Evolutionary conservation across 495 filamentous ascomycete genomes (phyloP).

Genomic region (Aspergillus conjunctus): DNA sequence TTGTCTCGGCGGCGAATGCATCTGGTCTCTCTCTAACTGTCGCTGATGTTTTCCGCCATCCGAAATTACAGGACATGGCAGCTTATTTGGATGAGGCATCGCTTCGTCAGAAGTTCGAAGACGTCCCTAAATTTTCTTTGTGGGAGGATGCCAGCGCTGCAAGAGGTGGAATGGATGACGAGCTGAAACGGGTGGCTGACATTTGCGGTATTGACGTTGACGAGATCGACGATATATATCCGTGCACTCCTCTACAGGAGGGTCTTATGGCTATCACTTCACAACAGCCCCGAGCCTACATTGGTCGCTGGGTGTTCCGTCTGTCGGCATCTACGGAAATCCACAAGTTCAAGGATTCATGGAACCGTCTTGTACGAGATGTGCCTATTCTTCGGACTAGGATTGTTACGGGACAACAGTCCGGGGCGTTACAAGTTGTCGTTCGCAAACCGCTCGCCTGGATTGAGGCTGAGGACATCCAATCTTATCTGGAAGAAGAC

Average conservation of each 20-base stretch:
- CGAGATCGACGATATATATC: slow-evolving; percentile 14
- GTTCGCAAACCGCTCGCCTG: background rate
- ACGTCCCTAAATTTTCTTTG: background rate
- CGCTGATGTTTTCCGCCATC: slow-evolving; percentile 21
- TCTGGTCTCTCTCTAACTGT: slow-evolving; percentile 21
- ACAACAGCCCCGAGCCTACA: background rate
- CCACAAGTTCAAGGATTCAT: background rate
- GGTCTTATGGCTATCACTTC: slow-evolving; percentile 8
- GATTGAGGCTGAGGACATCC: background rate
- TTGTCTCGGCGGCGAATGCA: slow-evolving; percentile 23
- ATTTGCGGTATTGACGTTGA: background rate
- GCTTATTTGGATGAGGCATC: background rate
- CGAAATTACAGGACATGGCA: slow-evolving; percentile 5
- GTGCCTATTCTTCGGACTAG: slow-evolving; percentile 4
- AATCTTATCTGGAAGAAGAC: background rate
- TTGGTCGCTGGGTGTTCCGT: slow-evolving; percentile 1
- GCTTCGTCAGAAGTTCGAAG: background rate
- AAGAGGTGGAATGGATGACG: background rate
- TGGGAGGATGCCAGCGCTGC: background rate
- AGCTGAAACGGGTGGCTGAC: background rate
- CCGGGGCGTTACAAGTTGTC: background rate
- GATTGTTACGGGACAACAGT: background rate
- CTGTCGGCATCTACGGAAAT: background rate
- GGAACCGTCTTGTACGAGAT: background rate
- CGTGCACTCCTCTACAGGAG: slow-evolving; percentile 11